Evolutionary conservation across 768 basidiomycete species (phyloP), one percentile per base, ranked within the genome.

Genomic region (Podaxis mareebaensis): DNA sequence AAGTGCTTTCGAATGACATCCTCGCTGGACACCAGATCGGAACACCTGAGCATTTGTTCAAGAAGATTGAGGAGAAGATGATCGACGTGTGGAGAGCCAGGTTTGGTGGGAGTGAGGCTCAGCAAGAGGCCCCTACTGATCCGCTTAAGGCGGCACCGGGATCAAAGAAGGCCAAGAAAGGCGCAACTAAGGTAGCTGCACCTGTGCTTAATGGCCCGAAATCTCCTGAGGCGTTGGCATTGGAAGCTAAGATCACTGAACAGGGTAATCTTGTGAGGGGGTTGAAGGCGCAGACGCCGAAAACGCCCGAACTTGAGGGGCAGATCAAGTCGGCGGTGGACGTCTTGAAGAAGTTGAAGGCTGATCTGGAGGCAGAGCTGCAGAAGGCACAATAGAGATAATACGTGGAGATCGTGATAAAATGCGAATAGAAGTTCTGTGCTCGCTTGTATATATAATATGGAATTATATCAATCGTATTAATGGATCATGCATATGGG

Each of bases 61-160:
- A 90, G 77, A 90, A 87, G 74, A 97, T 99, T 64, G 94, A 97
- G 64, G 93, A 96, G 70, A 89, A 85, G 71, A 90, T 89, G 89
- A 89, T 88, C 26, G 90, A 94, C 33, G 82, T 85, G 5, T 99
- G 91, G 90, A 83, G 89, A 67, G 75, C 75, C 53, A 86, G 86
- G 73, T 99, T 95, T 69, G 90, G 90, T 3, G 96, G 96, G 7
- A 72, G 69, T 10, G 83, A 79, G 67, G 76, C 71, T 60, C 79
- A 64, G 69, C 79, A 58, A 69, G 78, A 70, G 52, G 72, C 72
- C 11, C 74, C 72, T 44, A 75, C 72, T 68, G 78, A 83, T 64
- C 78, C 77, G 58, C 73, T 78, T 26, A 80, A 77, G 61, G 77
- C 76, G 17, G 72, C 78, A 24, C 81, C 81, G 24, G 81, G 76